Percentiles rank a stretch among this genome's conserved stretches.
phyloP scores from a whole-genome alignment of 176 grass and related monocot genomes.

The Urochloa ruziziensis region DNA sequence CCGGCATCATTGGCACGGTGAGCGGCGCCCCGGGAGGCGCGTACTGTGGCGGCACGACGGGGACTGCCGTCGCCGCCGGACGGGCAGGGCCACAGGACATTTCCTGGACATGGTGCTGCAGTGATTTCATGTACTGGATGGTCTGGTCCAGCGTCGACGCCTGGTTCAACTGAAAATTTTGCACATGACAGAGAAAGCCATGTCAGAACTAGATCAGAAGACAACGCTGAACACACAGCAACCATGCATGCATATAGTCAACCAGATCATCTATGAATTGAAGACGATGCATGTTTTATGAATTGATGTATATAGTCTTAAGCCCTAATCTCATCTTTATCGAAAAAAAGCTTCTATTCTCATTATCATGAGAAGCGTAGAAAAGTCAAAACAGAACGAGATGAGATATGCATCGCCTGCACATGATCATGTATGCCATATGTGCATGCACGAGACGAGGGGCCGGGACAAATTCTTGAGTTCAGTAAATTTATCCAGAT shows the following conservation, averaged over 20 bases:
- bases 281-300: too few species aligned
- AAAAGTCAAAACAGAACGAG: too few species aligned
- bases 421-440: background rate
- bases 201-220: too few species aligned
- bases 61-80: background rate
- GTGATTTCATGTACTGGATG: background rate
- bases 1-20: background rate
- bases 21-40: background rate
- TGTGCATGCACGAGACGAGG: background rate
- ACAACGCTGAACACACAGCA: too few species aligned
- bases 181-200: too few species aligned
- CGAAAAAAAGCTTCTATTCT: too few species aligned
- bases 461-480: background rate
- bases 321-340: too few species aligned
- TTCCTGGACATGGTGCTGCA: background rate
- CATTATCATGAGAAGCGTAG: too few species aligned
- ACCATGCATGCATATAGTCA: too few species aligned
- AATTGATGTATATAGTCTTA: too few species aligned
- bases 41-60: background rate
- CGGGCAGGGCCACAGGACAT: background rate
- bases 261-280: too few species aligned
- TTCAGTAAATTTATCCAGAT: background rate
- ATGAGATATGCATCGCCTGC: background rate
- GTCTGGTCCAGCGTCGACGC: constrained; percentile 6
- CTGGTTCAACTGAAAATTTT: constrained; percentile 3